Evolutionary conservation across 202 grass and related monocot species (phyloP).

Genomic region (Panicum virgatum): DNA sequence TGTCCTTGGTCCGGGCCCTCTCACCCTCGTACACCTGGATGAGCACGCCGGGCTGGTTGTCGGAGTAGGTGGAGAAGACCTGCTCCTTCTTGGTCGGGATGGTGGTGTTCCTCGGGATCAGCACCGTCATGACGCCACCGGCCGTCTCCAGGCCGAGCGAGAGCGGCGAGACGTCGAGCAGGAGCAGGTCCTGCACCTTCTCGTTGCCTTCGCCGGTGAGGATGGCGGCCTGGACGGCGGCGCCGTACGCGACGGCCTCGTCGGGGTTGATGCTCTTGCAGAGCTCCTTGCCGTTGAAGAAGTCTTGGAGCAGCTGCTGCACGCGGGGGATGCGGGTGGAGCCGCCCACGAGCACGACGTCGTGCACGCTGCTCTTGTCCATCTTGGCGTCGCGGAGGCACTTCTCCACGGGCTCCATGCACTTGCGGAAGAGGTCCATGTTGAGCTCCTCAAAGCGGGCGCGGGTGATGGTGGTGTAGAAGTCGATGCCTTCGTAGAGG

Average conservation of each 20-base stretch:
- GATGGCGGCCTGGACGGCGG: constrained; percentile 82
- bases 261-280: constrained; percentile 93
- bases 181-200: constrained; percentile 74
- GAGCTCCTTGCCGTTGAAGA: constrained; percentile 86
- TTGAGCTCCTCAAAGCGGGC: constrained; percentile 85
- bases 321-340: constrained; percentile 79
- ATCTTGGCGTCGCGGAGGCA: constrained; percentile 86
- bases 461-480: constrained; percentile 78
- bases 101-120: constrained; percentile 87
- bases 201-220: constrained; percentile 70
- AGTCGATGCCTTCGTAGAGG: constrained; percentile 80
- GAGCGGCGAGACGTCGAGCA: constrained; percentile 78
- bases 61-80: constrained; percentile 76
- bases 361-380: constrained; percentile 74
- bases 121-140: constrained; percentile 70
- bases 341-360: constrained; percentile 83
- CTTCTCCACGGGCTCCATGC: constrained; percentile 93
- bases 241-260: constrained; percentile 83
- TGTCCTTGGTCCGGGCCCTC: constrained; percentile 71
- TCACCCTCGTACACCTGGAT: constrained; percentile 89
- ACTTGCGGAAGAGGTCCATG: constrained; percentile 90
- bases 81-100: constrained; percentile 88
- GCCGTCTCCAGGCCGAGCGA: constrained; percentile 79
- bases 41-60: constrained; percentile 73
- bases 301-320: constrained; percentile 79